Evolutionary conservation across 768 basidiomycete genomes (phyloP).

Genomic region (Fibroporia radiculosa): DNA sequence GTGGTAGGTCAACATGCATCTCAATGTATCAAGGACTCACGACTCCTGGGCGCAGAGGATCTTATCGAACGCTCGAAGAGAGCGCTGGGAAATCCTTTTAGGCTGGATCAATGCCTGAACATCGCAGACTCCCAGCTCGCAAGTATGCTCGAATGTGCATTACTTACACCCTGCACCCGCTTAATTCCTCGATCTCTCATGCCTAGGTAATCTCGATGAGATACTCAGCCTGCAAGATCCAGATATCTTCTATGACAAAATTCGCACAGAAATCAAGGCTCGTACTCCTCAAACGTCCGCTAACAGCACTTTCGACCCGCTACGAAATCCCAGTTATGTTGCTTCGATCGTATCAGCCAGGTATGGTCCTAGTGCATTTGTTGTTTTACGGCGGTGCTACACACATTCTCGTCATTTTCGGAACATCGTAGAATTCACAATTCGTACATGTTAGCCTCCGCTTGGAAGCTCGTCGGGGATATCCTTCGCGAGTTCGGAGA

Average conservation of each 20-base stretch:
- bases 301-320: constrained; percentile 11
- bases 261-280: constrained; percentile 49
- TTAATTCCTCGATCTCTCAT: neutral
- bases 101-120: constrained; percentile 51
- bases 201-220: constrained; percentile 54
- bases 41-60: constrained; percentile 44
- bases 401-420: constrained; percentile 3
- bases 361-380: constrained; percentile 25
- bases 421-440: constrained; percentile 61
- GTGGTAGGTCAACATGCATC: constrained; percentile 38
- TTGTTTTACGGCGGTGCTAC: neutral
- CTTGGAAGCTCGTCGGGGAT: constrained; percentile 68
- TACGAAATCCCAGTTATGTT: constrained; percentile 38
- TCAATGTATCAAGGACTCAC: neutral
- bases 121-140: constrained; percentile 70
- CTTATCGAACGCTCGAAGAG: constrained; percentile 47
- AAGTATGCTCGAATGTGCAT: constrained; percentile 33
- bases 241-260: constrained; percentile 49
- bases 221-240: constrained; percentile 61
- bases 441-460: constrained; percentile 72
- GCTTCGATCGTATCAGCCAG: constrained; percentile 53
- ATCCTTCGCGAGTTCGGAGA: constrained; percentile 47
- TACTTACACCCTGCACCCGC: neutral
- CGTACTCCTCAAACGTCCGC: constrained; percentile 28
- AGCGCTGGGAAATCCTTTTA: constrained; percentile 59